These are phyloP conservation scores for Basipetospora chlamydospora DNA, from an alignment of 2,329 filamentous ascomycete genomes.

Conservation along the genomic window DNA sequence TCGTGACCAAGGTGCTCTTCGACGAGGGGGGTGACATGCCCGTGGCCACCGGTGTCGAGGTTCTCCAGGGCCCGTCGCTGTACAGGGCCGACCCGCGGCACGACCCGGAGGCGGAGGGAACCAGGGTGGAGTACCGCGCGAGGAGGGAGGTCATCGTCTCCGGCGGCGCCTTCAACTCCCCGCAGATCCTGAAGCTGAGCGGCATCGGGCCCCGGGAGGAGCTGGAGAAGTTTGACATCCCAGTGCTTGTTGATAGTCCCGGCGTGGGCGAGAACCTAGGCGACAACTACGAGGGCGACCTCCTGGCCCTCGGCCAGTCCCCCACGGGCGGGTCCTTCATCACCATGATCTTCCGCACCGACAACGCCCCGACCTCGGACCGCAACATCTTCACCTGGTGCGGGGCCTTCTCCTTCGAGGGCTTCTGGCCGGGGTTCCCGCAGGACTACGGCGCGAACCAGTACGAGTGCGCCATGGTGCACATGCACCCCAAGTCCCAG, in stretches of 20 bases:
- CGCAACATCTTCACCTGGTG: slow-evolving; percentile 8
- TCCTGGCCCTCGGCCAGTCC: slow-evolving; percentile 15
- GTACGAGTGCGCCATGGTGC: slow-evolving; percentile 14
- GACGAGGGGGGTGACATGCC: slow-evolving; percentile 11
- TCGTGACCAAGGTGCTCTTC: slow-evolving; percentile 24
- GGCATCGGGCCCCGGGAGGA: slow-evolving; percentile 30
- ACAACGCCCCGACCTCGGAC: too few species aligned
- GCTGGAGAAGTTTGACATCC: slow-evolving; percentile 30
- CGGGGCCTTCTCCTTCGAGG: slow-evolving; percentile 14
- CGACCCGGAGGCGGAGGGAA: slow-evolving; percentile 12
- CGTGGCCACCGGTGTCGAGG: slow-evolving; percentile 25
- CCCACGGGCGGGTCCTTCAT: slow-evolving; percentile 5
- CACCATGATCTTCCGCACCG: slow-evolving; percentile 7
- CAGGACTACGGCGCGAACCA: slow-evolving; percentile 12
- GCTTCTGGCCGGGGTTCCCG: slow-evolving; percentile 7
- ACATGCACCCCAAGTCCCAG: slow-evolving; percentile 25
- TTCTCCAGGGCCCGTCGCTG: slow-evolving; percentile 10
- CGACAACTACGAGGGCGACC: slow-evolving; percentile 23
- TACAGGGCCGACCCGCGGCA: slow-evolving; percentile 19
- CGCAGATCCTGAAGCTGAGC: slow-evolving; percentile 35
- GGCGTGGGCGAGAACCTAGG: slow-evolving; percentile 44
- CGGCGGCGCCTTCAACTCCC: slow-evolving; percentile 33
- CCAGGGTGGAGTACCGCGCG: slow-evolving; percentile 12
- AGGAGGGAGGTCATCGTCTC: slow-evolving; percentile 32
- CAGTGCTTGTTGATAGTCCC: slow-evolving; percentile 34